Conservation (phyloP, 2,329 filamentous ascomycete species). For the Aspergillus quadricinctus region DNA sequence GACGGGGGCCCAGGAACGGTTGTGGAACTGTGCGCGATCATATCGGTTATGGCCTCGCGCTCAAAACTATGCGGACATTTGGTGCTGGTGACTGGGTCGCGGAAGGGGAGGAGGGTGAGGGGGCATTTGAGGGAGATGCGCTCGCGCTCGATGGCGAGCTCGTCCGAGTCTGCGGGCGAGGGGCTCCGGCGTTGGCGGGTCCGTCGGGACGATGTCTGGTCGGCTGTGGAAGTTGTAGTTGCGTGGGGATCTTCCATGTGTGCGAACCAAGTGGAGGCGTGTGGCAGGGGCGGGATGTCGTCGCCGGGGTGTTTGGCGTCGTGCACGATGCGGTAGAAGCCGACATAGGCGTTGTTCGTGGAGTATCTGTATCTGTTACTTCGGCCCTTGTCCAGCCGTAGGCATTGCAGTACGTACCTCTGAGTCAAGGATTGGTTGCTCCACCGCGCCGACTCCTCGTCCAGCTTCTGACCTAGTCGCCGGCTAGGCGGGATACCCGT, state of each 20-base stretch:
- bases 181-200: slow-evolving; percentile 20
- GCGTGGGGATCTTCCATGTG: slow-evolving; percentile 39
- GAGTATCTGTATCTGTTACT: slow-evolving; percentile 44
- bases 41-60: slow-evolving; percentile 40
- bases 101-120: slow-evolving; percentile 43
- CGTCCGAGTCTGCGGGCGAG: slow-evolving; percentile 34
- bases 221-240: slow-evolving; percentile 11
- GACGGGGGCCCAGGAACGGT: slow-evolving; percentile 21
- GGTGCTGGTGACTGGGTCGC: slow-evolving; percentile 44
- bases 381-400: not conserved
- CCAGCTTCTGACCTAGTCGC: slow-evolving; percentile 33
- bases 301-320: slow-evolving; percentile 55
- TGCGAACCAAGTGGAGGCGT: slow-evolving; percentile 59
- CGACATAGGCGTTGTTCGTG: slow-evolving; percentile 56
- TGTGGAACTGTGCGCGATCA: slow-evolving; percentile 35
- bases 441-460: slow-evolving; percentile 33
- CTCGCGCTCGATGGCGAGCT: slow-evolving; percentile 45
- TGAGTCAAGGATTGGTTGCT: slow-evolving; percentile 35
- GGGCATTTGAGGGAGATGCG: slow-evolving; percentile 46
- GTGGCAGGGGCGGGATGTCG: slow-evolving; percentile 50
- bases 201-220: slow-evolving; percentile 9
- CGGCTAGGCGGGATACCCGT: slow-evolving; percentile 30
- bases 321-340: slow-evolving; percentile 59
- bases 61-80: slow-evolving; percentile 51
- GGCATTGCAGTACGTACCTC: slow-evolving; percentile 30